Conservation (phyloP, 2,329 filamentous ascomycete genomes). For the Whalleya microplaca region DNA sequence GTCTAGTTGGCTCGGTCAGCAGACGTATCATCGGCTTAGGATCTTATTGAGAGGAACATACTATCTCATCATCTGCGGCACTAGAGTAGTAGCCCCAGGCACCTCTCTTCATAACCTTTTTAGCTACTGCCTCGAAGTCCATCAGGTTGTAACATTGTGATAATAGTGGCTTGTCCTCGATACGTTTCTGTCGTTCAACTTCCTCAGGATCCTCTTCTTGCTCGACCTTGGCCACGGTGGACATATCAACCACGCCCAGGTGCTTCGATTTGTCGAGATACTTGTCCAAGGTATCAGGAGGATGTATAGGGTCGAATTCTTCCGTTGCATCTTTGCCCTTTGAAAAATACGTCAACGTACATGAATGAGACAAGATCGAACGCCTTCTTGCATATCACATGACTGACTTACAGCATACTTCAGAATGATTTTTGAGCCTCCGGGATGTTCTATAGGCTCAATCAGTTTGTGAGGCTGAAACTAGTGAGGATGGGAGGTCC, state of each 20-base stretch:
- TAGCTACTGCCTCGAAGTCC: conserved; percentile 94
- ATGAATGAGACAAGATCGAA: neutral
- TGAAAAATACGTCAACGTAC: neutral
- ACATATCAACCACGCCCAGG: conserved; percentile 87
- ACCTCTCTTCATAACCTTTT: conserved; percentile 89
- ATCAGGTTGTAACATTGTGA: conserved; percentile 91
- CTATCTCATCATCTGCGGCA: conserved; percentile 87
- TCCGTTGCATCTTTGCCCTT: conserved; percentile 89
- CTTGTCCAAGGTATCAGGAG: conserved; percentile 83
- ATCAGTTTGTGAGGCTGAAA: conserved; percentile 14
- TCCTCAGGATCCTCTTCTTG: conserved; percentile 73
- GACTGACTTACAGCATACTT: conserved; percentile 73
- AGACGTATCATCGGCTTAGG: neutral
- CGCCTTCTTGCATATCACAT: neutral
- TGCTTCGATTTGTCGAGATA: conserved; percentile 87
- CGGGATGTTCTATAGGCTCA: conserved; percentile 71
- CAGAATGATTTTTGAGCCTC: conserved; percentile 89
- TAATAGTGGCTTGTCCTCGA: conserved; percentile 75
- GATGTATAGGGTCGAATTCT: conserved; percentile 86
- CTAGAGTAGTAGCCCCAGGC: conserved; percentile 99
- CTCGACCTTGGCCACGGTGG: conserved; percentile 69
- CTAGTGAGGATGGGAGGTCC: conserved; percentile 1
- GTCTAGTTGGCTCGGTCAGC: conserved; percentile 59
- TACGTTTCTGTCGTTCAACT: conserved; percentile 70
- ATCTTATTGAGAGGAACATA: conserved; percentile 44